Evolutionary conservation across 164 flowering plant species (phyloP).

Genomic region (Dillenia turbinata): DNA sequence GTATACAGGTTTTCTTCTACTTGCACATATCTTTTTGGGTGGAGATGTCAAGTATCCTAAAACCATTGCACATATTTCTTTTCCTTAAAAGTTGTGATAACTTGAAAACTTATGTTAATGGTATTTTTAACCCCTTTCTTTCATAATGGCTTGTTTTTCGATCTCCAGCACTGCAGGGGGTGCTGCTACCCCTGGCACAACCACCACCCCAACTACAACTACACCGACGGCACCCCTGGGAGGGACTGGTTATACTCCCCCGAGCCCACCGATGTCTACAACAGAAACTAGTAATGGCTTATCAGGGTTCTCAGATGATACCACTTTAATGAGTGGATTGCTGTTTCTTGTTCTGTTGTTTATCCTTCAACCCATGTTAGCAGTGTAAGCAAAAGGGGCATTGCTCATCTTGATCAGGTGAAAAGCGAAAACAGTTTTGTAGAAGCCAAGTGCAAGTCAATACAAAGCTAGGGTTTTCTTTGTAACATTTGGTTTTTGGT

Average conservation of each 20-base stretch:
- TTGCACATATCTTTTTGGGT: not conserved
- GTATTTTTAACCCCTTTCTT: too few species aligned
- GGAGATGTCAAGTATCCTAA: too few species aligned
- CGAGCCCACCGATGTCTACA: not conserved
- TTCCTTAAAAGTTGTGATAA: too few species aligned
- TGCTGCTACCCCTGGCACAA: not conserved
- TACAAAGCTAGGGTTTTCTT: too few species aligned
- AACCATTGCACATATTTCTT: too few species aligned
- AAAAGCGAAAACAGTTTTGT: not conserved
- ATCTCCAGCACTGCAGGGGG: constrained; percentile 44
- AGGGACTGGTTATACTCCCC: not conserved
- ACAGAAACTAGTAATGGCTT: constrained; percentile 18
- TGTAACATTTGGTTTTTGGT: too few species aligned
- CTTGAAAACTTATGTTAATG: too few species aligned
- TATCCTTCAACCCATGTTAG: not conserved
- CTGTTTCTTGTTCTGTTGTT: constrained; percentile 8
- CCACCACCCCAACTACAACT: constrained; percentile 4
- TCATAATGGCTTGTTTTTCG: constrained; percentile 3
- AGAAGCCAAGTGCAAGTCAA: too few species aligned
- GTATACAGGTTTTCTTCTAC: too few species aligned
- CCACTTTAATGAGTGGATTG: not conserved
- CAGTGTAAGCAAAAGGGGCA: not conserved
- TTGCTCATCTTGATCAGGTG: not conserved
- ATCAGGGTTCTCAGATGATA: not conserved
- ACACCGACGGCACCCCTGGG: not conserved